phyloP scores from a whole-genome alignment of 2,329 filamentous ascomycete genomes.

The Madurella fahalii region DNA sequence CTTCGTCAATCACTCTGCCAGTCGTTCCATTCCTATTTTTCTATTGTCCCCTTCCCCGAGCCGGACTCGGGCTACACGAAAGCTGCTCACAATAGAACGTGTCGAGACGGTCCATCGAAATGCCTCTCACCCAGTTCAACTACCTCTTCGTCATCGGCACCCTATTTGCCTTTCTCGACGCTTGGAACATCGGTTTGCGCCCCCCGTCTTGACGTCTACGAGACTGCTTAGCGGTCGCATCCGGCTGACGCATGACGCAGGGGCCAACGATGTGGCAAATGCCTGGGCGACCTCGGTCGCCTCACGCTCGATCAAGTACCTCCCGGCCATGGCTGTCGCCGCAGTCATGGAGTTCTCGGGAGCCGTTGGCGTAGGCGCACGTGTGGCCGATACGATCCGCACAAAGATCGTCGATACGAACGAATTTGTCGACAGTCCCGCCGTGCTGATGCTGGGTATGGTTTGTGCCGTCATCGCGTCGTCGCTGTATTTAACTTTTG shows the following conservation, averaged over 20 bases:
- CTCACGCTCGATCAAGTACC: constrained; percentile 59
- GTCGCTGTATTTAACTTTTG: constrained; percentile 52
- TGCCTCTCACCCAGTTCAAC: constrained; percentile 50
- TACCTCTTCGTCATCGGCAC: constrained; percentile 62
- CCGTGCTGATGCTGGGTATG: constrained; percentile 56
- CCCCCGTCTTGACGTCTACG: not conserved
- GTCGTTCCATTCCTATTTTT: too few species aligned
- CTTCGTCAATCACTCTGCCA: too few species aligned
- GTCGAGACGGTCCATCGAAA: constrained; percentile 11
- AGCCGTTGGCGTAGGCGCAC: constrained; percentile 55
- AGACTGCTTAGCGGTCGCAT: not conserved
- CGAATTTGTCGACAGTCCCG: constrained; percentile 45
- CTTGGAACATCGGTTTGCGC: constrained; percentile 57
- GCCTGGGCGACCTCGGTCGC: constrained; percentile 70
- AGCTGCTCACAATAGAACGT: not conserved
- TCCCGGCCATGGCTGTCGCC: constrained; percentile 56
- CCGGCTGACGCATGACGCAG: constrained; percentile 20
- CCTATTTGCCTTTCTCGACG: constrained; percentile 62
- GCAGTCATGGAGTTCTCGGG: constrained; percentile 59
- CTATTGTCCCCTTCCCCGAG: not conserved
- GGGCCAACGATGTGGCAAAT: constrained; percentile 67
- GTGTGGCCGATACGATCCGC: constrained; percentile 58
- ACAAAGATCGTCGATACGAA: constrained; percentile 53
- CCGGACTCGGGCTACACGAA: not conserved
- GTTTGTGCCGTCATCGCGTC: constrained; percentile 52